Evolutionary conservation across 305 asterid genomes (phyloP).

Genomic region (Solanum hybrid): DNA sequence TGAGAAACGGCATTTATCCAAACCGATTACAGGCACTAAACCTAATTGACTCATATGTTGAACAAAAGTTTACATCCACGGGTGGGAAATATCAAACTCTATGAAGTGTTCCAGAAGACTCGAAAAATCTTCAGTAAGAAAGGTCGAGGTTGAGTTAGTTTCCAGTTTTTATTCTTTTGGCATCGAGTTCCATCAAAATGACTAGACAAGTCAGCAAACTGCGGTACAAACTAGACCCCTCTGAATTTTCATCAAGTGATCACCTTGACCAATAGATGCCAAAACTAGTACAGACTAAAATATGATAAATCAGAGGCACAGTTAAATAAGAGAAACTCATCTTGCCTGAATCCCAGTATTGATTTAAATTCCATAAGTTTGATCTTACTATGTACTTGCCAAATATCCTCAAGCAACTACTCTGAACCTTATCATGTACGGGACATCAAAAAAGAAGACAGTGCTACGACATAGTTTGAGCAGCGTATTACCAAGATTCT

Average conservation of each 20-base stretch:
- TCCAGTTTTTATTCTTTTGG: neutral
- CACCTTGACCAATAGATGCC: neutral
- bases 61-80: neutral
- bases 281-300: neutral
- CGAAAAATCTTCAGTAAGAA: neutral
- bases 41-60: neutral
- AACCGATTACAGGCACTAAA: neutral
- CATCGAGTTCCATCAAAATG: neutral
- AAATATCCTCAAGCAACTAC: neutral
- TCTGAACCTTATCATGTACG: neutral
- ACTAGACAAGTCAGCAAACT: neutral
- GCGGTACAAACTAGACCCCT: neutral
- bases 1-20: neutral
- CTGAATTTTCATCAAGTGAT: neutral
- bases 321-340: neutral
- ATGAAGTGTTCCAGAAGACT: conserved; percentile 2
- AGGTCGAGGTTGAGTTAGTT: neutral
- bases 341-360: neutral
- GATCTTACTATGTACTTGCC: neutral
- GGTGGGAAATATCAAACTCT: neutral
- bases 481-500: neutral
- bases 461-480: neutral
- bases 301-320: neutral
- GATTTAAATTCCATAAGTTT: neutral
- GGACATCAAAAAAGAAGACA: neutral